Percentiles rank a stretch among this genome's conserved stretches.
Evolutionary conservation across 257 asterid genomes (phyloP).

Genomic region (Penstemon barbatus): DNA sequence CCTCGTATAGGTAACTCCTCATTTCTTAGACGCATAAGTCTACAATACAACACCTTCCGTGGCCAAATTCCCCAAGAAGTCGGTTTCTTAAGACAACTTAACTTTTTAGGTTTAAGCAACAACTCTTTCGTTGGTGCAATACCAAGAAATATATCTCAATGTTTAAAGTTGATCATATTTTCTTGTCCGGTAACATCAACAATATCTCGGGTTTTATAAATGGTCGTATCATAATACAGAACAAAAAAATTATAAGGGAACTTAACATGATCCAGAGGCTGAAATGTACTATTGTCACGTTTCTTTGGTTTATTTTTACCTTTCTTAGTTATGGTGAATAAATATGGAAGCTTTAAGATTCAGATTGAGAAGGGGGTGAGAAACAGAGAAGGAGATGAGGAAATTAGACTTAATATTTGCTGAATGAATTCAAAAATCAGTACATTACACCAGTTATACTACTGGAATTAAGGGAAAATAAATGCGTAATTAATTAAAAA

Average conservation of each 20-base stretch:
- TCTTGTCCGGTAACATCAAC: slow-evolving; percentile 18
- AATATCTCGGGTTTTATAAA: slow-evolving; percentile 23
- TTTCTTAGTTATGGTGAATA: no score
- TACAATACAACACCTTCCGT: slow-evolving; percentile 28
- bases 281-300: not conserved
- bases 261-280: no score
- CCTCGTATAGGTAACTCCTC: slow-evolving; percentile 42
- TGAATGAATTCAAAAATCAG: no score
- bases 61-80: slow-evolving; percentile 37
- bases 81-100: slow-evolving; percentile 26
- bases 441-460: no score
- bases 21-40: slow-evolving; percentile 27
- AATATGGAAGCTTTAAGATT: no score
- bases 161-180: slow-evolving; percentile 23
- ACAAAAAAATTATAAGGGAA: no score
- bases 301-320: not conserved
- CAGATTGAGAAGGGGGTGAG: no score
- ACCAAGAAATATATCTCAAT: slow-evolving; percentile 31
- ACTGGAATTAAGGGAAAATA: no score
- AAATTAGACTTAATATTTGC: no score
- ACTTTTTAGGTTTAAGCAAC: slow-evolving; percentile 21
- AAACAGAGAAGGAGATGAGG: no score
- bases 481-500: no score
- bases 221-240: no score
- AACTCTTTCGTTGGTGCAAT: slow-evolving; percentile 38